Evolutionary conservation across 768 basidiomycete species (phyloP).

Genomic region (Rhizopogon vinicolor): DNA sequence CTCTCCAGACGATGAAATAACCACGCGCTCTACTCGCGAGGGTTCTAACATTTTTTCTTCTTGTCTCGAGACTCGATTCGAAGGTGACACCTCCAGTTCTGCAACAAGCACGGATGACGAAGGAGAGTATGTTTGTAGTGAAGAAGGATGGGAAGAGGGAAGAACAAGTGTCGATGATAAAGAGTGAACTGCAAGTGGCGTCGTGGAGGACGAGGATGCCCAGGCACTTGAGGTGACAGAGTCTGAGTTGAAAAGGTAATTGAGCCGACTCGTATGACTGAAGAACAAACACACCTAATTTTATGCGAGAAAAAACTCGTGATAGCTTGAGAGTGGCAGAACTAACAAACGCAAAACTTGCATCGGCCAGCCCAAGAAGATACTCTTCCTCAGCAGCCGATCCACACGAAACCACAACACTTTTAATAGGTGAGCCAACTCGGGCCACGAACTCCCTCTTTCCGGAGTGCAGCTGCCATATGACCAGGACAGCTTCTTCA

Average conservation of each 20-base stretch:
- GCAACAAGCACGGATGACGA: constrained; percentile 62
- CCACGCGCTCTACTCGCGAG: constrained; percentile 66
- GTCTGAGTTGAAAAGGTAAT: constrained; percentile 22
- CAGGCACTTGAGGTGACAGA: constrained; percentile 27
- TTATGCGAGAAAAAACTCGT: constrained; percentile 71
- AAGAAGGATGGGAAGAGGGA: constrained; percentile 92
- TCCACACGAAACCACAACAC: constrained; percentile 54
- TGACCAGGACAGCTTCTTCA: constrained; percentile 93
- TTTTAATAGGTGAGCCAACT: constrained; percentile 80
- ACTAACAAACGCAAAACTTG: constrained; percentile 71
- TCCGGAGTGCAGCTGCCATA: constrained; percentile 91
- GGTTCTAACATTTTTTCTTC: constrained; percentile 77
- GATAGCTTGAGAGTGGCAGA: constrained; percentile 69
- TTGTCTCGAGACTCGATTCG: constrained; percentile 81
- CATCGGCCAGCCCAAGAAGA: constrained; percentile 77
- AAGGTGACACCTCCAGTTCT: constrained; percentile 91
- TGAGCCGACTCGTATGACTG: not conserved
- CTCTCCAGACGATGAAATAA: constrained; percentile 60
- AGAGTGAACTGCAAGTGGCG: constrained; percentile 75
- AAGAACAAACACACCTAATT: constrained; percentile 51
- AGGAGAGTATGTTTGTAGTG: constrained; percentile 88
- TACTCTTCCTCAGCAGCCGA: constrained; percentile 74
- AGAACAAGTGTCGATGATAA: constrained; percentile 74
- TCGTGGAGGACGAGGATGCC: constrained; percentile 35
- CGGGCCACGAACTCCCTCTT: constrained; percentile 92